Conservation (phyloP, 345 rosid genomes). For the Eucalyptus marginata region DNA sequence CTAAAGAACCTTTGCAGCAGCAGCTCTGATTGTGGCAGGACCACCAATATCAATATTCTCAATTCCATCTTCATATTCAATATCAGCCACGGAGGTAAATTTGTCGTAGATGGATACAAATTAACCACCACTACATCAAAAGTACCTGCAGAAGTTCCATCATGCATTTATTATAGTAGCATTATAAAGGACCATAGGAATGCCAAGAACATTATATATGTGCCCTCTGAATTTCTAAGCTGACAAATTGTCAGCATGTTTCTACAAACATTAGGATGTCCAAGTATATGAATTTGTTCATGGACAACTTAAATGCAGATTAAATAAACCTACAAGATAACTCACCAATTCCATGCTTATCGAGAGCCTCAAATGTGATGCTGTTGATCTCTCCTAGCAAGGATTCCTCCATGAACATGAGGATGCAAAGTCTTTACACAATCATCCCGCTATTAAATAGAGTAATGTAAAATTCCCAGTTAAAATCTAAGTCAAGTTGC, state of each 20-base stretch:
- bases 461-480: neutral
- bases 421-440: conserved; percentile 96
- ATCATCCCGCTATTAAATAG: conserved; percentile 65
- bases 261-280: too few relatives aligned
- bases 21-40: conserved; percentile 92
- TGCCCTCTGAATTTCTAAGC: too few relatives aligned
- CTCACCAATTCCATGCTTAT: conserved; percentile 76
- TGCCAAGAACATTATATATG: neutral
- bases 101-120: conserved; percentile 80
- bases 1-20: conserved; percentile 78
- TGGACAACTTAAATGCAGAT: too few relatives aligned
- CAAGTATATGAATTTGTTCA: too few relatives aligned
- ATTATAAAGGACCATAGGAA: too few relatives aligned
- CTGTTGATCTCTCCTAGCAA: conserved; percentile 74
- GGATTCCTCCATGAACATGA: conserved; percentile 42
- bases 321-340: neutral
- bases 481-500: neutral
- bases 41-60: conserved; percentile 97
- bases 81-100: conserved; percentile 66
- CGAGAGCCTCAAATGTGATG: conserved; percentile 89
- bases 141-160: conserved; percentile 37
- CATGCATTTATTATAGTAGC: neutral
- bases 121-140: conserved; percentile 90
- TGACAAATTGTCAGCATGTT: neutral
- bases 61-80: conserved; percentile 51